These are phyloP conservation scores for Eimeria praecox DNA, from an alignment of 169 alveolate species.

Conservation along the genomic window DNA sequence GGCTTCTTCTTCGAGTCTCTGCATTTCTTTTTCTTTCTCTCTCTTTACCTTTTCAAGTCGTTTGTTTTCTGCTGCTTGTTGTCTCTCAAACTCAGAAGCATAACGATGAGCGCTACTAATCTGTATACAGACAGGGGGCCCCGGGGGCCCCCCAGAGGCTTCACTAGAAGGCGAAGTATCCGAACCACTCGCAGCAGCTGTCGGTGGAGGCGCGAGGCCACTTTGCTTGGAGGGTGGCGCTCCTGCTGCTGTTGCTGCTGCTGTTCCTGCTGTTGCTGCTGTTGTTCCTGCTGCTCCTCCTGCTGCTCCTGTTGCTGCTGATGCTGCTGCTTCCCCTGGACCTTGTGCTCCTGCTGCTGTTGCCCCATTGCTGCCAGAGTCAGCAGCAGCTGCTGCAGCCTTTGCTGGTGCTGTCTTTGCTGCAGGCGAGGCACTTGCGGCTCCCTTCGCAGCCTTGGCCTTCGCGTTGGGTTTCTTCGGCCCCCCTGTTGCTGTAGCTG, in stretches of 20 bases:
- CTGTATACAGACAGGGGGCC: slow-evolving; percentile 1
- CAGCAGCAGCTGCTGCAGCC: slow-evolving; percentile 37
- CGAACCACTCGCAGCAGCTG: background rate
- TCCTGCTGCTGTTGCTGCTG: slow-evolving; percentile 36
- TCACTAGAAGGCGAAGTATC: slow-evolving; percentile 2
- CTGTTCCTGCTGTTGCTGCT: background rate
- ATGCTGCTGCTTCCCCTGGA: background rate
- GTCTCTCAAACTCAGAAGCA: slow-evolving; percentile 72
- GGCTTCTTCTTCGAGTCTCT: slow-evolving; percentile 14
- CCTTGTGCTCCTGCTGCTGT: slow-evolving; percentile 39
- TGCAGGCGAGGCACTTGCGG: background rate
- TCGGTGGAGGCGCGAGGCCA: background rate
- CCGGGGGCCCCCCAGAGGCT: background rate
- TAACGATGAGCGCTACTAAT: slow-evolving; percentile 65
- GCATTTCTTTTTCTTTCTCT: slow-evolving; percentile 35
- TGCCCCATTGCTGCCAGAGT: background rate
- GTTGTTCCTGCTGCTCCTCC: background rate
- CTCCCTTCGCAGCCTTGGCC: slow-evolving; percentile 35
- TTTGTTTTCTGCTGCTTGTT: slow-evolving; percentile 43
- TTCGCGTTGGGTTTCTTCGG: slow-evolving; percentile 28
- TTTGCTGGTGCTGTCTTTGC: slow-evolving; percentile 2
- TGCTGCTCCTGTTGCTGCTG: background rate
- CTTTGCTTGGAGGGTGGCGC: background rate
- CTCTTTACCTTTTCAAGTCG: slow-evolving; percentile 17
- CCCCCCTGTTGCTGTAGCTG: slow-evolving; percentile 41